These are phyloP conservation scores for Isochrysis galbana DNA, from an alignment of 78 protist genomes.

Conservation along the genomic window DNA sequence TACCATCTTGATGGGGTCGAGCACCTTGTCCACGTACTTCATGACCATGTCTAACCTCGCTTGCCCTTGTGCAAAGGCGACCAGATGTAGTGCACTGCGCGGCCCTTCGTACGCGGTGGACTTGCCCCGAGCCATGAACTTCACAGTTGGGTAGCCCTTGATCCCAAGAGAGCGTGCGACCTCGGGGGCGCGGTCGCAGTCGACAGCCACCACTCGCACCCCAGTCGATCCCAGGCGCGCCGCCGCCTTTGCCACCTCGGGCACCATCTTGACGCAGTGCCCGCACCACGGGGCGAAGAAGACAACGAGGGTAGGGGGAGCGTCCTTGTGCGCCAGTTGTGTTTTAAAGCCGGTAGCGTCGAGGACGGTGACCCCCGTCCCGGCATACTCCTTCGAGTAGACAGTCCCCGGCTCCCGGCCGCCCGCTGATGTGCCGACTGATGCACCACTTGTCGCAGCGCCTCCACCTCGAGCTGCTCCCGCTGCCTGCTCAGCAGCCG, in stretches of 20 bases:
- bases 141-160: background rate
- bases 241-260: background rate
- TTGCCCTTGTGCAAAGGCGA: background rate
- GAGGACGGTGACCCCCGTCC: background rate
- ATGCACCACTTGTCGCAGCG: too few species aligned
- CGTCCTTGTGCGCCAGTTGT: background rate
- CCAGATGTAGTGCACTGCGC: background rate
- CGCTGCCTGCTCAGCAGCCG: background rate
- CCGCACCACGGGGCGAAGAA: constrained; percentile 54
- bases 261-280: constrained; percentile 40
- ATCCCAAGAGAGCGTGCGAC: background rate
- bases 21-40: background rate
- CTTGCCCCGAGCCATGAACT: background rate
- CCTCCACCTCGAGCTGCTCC: background rate
- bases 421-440: too few species aligned
- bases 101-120: background rate
- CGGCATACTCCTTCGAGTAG: background rate
- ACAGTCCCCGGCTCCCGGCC: background rate
- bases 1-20: background rate
- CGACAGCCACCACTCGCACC: background rate
- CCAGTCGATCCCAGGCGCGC: background rate
- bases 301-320: background rate
- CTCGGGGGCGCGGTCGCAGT: background rate
- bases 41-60: background rate
- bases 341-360: background rate